Conservation (phyloP, 2,329 filamentous ascomycete genomes). For the Dichotomopilus funicola region DNA sequence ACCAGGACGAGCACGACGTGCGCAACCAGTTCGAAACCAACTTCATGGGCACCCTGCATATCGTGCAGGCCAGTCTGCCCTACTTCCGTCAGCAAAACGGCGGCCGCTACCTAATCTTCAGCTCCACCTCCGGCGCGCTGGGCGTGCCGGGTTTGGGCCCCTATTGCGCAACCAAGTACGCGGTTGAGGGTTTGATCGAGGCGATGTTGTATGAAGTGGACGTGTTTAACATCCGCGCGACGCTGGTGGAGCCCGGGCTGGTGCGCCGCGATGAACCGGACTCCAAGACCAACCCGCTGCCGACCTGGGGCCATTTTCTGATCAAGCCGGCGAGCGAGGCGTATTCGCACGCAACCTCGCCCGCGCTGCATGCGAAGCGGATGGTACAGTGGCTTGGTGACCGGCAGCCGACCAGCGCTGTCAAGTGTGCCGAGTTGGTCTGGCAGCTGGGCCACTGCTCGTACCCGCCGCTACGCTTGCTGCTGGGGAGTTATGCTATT, state of each 20-base stretch:
- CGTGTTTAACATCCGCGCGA: slow-evolving; percentile 84
- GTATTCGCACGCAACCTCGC: slow-evolving; percentile 70
- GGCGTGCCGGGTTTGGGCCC: slow-evolving; percentile 89
- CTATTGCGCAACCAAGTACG: slow-evolving; percentile 96
- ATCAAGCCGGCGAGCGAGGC: slow-evolving; percentile 79
- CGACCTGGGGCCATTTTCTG: slow-evolving; percentile 85
- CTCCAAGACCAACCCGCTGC: slow-evolving; percentile 49
- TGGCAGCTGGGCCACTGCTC: slow-evolving; percentile 94
- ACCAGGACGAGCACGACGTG: slow-evolving; percentile 91
- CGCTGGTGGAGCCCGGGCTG: slow-evolving; percentile 84
- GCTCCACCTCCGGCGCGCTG: slow-evolving; percentile 83
- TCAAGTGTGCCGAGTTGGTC: slow-evolving; percentile 86
- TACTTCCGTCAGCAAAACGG: slow-evolving; percentile 72
- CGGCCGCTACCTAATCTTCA: slow-evolving; percentile 91
- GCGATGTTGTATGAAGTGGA: slow-evolving; percentile 96
- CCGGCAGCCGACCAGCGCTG: slow-evolving; percentile 82
- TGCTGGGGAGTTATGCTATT: slow-evolving; percentile 91
- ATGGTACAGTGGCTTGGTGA: slow-evolving; percentile 95
- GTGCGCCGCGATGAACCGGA: slow-evolving; percentile 79
- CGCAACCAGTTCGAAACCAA: slow-evolving; percentile 97
- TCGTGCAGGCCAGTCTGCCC: slow-evolving; percentile 80
- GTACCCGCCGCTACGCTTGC: slow-evolving; percentile 79
- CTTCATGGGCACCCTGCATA: slow-evolving; percentile 91
- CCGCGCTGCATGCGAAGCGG: slow-evolving; percentile 78
- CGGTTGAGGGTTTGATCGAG: slow-evolving; percentile 90